A percentile compares a stretch with the other conserved stretches of the same genome.
These are phyloP conservation scores for Sisymbrium irio DNA, from an alignment of 345 rosid genomes.

Conservation along the genomic window DNA sequence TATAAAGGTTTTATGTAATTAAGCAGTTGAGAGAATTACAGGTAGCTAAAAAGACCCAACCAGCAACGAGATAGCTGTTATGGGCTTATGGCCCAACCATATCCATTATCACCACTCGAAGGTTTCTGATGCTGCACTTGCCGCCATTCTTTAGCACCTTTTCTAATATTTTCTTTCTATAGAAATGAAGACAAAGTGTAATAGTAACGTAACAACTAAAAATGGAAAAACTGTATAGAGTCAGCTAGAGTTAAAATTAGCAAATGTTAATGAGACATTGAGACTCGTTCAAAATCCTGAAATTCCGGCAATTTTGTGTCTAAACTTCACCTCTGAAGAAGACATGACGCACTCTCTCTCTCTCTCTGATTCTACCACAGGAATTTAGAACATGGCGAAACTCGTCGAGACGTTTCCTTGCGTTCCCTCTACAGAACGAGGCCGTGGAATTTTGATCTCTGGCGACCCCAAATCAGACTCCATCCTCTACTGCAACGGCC, in stretches of 20 bases:
- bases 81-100: background rate
- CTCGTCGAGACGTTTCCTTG: conserved; percentile 78
- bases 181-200: too few species aligned
- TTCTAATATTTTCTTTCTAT: background rate
- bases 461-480: conserved; percentile 67
- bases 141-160: too few species aligned
- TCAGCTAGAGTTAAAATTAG: background rate
- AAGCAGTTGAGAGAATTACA: too few species aligned
- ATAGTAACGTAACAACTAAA: background rate
- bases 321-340: conserved; percentile 6
- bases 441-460: conserved; percentile 81
- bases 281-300: conserved; percentile 27
- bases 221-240: background rate
- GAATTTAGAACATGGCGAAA: conserved; percentile 38
- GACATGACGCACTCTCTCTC: background rate
- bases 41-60: too few species aligned
- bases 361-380: background rate
- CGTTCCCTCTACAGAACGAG: conserved; percentile 85
- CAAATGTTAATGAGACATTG: background rate
- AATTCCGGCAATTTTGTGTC: background rate
- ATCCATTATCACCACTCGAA: background rate
- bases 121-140: too few species aligned
- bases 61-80: background rate
- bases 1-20: background rate
- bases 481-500: conserved; percentile 73